A percentile compares a stretch with the other conserved stretches of the same genome.
Evolutionary conservation across 1,139 yeast species (phyloP).

Genomic region (Geotrichum histeridarum): DNA sequence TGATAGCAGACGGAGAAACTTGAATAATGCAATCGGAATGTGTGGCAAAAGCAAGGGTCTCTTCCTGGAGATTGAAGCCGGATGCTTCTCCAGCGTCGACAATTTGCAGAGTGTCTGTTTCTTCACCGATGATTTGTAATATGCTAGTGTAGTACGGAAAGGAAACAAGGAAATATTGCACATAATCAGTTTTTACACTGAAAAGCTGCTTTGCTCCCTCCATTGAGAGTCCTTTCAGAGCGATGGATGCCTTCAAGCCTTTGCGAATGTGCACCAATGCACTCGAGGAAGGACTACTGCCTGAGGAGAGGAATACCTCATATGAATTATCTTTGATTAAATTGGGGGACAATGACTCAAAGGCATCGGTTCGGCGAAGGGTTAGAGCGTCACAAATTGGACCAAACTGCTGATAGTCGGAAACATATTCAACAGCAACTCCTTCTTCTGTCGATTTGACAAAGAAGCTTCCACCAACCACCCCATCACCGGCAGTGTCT

Average conservation of each 20-base stretch:
- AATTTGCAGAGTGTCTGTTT: conserved; percentile 9
- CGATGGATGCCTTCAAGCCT: conserved; percentile 11
- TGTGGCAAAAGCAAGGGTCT: conserved; percentile 6
- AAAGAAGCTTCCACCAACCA: conserved; percentile 14
- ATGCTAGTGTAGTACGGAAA: conserved; percentile 7
- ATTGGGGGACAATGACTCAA: neutral
- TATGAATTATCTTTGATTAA: neutral
- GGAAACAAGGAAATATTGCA: conserved; percentile 6
- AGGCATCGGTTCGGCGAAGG: neutral
- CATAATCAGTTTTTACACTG: neutral
- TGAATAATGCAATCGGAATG: neutral
- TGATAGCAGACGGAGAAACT: neutral
- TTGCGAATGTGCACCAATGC: conserved; percentile 11
- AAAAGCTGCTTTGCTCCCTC: conserved; percentile 8
- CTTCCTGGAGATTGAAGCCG: neutral
- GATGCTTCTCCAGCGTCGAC: conserved; percentile 7
- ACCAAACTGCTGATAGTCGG: conserved; percentile 11
- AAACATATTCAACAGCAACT: conserved; percentile 7
- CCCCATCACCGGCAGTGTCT: conserved; percentile 15
- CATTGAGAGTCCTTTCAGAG: conserved; percentile 7
- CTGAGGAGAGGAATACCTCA: conserved; percentile 9
- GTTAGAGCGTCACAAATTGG: conserved; percentile 11
- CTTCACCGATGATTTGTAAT: conserved; percentile 3
- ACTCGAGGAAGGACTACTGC: conserved; percentile 5
- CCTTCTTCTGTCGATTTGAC: conserved; percentile 9